A percentile compares a stretch with the other conserved stretches of the same genome.
Evolutionary conservation across 2,329 filamentous ascomycete genomes (phyloP).

Genomic region (Xylariaceae sp.): DNA sequence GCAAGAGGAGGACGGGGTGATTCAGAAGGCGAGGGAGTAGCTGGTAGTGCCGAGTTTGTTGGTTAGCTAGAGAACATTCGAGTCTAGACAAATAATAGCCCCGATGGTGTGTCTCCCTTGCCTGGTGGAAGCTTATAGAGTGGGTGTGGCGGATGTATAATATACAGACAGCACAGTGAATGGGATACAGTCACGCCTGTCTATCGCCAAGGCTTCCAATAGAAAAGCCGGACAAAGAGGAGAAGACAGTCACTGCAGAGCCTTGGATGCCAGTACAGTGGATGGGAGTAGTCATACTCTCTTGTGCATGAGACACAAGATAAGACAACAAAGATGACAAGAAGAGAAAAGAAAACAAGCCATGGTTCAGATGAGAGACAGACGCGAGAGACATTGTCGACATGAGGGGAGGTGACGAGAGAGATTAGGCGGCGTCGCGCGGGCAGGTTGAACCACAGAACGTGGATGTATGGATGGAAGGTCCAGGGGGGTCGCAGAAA

Average conservation of each 20-base stretch:
- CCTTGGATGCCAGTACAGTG: background rate
- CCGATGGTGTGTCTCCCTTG: constrained; percentile 7
- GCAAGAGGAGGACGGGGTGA: constrained; percentile 60
- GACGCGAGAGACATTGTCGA: background rate
- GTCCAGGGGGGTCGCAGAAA: background rate
- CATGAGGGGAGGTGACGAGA: background rate
- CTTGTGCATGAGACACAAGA: background rate
- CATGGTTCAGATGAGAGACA: too few species aligned
- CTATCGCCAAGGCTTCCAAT: constrained; percentile 2
- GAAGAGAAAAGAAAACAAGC: background rate
- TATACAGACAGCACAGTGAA: constrained; percentile 2
- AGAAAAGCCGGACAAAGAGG: background rate
- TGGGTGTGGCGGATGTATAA: constrained; percentile 22
- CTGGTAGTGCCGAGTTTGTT: constrained; percentile 30
- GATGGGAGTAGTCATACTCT: background rate
- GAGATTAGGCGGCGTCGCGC: constrained; percentile 3
- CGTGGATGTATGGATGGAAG: background rate
- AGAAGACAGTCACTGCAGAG: background rate
- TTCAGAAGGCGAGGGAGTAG: constrained; percentile 35
- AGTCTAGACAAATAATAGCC: constrained; percentile 8
- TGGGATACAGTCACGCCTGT: background rate
- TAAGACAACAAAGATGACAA: background rate
- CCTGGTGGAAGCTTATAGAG: constrained; percentile 10
- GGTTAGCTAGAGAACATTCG: constrained; percentile 25
- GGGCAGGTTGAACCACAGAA: constrained; percentile 1